Evolutionary conservation across 768 basidiomycete species (phyloP), one percentile per base, ranked within the genome.

Genomic region (Brasilioporus rufonigricans): DNA sequence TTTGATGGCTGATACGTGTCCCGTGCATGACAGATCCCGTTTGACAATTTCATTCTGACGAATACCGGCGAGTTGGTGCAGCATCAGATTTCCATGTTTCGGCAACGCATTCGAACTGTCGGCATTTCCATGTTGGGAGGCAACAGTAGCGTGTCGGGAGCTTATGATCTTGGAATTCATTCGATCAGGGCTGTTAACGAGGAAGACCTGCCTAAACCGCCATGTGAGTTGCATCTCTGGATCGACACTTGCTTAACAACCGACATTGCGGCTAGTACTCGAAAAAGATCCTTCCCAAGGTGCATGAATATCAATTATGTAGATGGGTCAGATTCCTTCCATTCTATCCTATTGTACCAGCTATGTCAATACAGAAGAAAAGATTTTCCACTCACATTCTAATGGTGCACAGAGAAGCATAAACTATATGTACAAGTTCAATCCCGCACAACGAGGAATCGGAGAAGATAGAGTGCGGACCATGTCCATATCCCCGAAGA

Each of bases 121-220:
- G 94, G 94, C 1, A 87, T 98, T 33, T 91, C 91, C 1, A 72
- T 98, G 16, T 76, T 98, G 5, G 95, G 93, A 13, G 91, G 91
- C 2, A 91, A 90, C 51, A 85, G 88, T 52, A 82, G 85, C 14
- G 75, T 83, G 10, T 76, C 84, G 39, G 93, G 93, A 2, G 74
- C 76, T 26, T 96, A 89, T 62, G 93, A 95, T 61, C 80, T 96
- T 0, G 89, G 88, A 4, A 78, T 95, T 43, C 89, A 92, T 60
- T 84, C 82, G 2, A 89, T 96, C 53, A 78, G 86, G 50, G 82
- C 88, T n/a, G 86, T 91, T 26, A 91, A 92, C 54, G 82, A 89
- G 48, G 86, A 86, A 61, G 86, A 89, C 62, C 71, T 76, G 52
- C 65, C 71, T 5, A 67, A 57, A 39, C 66, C 57, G 21, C 65